Evolutionary conservation across 805 yeast genomes (phyloP).

Genomic region (Saturnispora silvae): DNA sequence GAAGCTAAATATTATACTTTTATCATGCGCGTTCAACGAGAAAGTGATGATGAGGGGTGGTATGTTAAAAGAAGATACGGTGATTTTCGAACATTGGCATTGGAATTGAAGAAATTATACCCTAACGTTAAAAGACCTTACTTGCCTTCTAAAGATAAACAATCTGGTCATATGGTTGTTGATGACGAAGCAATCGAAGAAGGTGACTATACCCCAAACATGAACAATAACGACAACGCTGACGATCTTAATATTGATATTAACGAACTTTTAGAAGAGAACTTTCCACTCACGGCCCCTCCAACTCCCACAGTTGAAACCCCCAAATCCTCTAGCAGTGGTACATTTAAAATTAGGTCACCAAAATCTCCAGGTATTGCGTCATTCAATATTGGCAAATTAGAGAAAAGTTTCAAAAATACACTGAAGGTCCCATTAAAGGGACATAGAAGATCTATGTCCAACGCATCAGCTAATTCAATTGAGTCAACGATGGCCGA

Average conservation of each 20-base stretch:
- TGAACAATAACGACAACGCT: background rate
- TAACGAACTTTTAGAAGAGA: constrained; percentile 1
- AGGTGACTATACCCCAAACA: background rate
- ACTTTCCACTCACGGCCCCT: background rate
- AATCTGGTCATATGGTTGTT: constrained; percentile 14
- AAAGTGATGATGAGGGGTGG: constrained; percentile 26
- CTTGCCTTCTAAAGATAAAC: constrained; percentile 25
- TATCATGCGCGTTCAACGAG: constrained; percentile 34
- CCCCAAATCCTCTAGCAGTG: background rate
- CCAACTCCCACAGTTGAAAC: background rate
- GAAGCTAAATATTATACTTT: constrained; percentile 31
- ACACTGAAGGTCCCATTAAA: constrained; percentile 10
- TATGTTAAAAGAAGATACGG: constrained; percentile 54
- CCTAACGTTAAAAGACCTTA: constrained; percentile 55
- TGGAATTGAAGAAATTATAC: constrained; percentile 38
- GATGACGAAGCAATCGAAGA: constrained; percentile 12
- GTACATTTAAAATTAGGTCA: constrained; percentile 3
- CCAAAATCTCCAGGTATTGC: constrained; percentile 5
- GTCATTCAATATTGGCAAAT: constrained; percentile 12
- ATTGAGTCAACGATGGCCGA: background rate
- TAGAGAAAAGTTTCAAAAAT: constrained; percentile 17
- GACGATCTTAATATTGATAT: background rate
- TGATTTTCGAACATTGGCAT: constrained; percentile 54
- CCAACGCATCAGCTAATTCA: background rate
- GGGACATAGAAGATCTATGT: background rate